Conservation (phyloP, 2,329 filamentous ascomycete species). For the Neocucurbitaria cava region DNA sequence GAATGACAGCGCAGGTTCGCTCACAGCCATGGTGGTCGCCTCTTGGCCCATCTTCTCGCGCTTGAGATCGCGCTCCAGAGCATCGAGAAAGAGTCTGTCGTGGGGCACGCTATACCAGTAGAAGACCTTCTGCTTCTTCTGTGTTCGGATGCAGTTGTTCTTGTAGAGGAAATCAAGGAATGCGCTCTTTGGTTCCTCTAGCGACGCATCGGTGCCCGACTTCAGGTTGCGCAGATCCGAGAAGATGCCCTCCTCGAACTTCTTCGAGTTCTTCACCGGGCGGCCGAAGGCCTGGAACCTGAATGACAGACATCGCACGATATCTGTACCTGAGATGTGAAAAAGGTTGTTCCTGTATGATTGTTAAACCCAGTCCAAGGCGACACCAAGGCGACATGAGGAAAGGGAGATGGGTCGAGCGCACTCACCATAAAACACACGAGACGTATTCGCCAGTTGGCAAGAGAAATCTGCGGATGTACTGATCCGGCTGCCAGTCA, state of each 20-base stretch:
- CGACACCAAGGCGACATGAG: background rate
- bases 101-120: slow-evolving; percentile 99
- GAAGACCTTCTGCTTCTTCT: slow-evolving; percentile 99
- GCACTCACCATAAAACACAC: slow-evolving; percentile 83
- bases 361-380: slow-evolving; percentile 32
- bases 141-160: slow-evolving; percentile 99
- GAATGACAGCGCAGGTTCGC: slow-evolving; percentile 96
- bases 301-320: slow-evolving; percentile 97
- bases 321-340: slow-evolving; percentile 98
- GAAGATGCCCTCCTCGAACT: slow-evolving; percentile 99
- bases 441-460: slow-evolving; percentile 99
- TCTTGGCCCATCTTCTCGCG: slow-evolving; percentile 99
- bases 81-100: slow-evolving; percentile 95
- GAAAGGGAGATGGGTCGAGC: background rate
- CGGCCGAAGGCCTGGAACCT: slow-evolving; percentile 98
- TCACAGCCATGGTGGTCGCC: slow-evolving; percentile 94
- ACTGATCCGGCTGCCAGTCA: slow-evolving; percentile 96
- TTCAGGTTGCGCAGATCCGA: slow-evolving; percentile 98
- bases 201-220: slow-evolving; percentile 94
- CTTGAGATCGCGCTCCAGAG: slow-evolving; percentile 95
- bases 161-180: slow-evolving; percentile 99
- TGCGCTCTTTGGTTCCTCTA: slow-evolving; percentile 97
- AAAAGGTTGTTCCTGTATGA: slow-evolving; percentile 88
- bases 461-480: slow-evolving; percentile 92
- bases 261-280: slow-evolving; percentile 99